Conservation (phyloP, 2,329 filamentous ascomycete genomes). For the Diaporthe australafricana region DNA sequence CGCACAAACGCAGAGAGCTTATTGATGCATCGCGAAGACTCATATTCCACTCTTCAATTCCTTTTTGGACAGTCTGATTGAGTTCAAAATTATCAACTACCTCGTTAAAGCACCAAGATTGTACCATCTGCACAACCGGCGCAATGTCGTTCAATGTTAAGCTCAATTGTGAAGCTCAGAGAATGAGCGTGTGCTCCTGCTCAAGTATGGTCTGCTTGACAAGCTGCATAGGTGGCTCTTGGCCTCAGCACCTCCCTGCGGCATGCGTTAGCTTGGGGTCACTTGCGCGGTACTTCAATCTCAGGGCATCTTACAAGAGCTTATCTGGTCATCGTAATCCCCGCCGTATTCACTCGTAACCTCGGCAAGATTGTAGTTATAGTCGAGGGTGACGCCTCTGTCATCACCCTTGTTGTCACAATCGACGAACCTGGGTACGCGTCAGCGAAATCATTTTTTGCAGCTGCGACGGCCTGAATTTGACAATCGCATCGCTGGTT, state of each 20-base stretch:
- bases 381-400: neutral
- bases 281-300: neutral
- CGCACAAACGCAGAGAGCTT: too few relatives aligned
- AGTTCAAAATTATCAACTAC: too few relatives aligned
- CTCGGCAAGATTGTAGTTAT: constrained; percentile 5
- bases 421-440: neutral
- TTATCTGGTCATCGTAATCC: constrained; percentile 10
- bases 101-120: too few relatives aligned
- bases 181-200: too few relatives aligned
- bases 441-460: neutral
- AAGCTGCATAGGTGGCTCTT: neutral
- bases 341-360: neutral
- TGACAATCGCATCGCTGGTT: neutral
- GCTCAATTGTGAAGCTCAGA: accelerated
- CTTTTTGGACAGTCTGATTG: too few relatives aligned
- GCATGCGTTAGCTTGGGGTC: neutral
- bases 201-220: neutral
- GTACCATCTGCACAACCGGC: too few relatives aligned
- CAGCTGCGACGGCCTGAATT: too few relatives aligned
- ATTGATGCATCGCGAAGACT: too few relatives aligned
- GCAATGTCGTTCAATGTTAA: too few relatives aligned
- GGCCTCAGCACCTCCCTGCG: constrained; percentile 5
- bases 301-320: neutral
- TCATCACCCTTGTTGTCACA: constrained; percentile 10
- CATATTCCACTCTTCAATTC: too few relatives aligned